These are phyloP conservation scores for Glycine latifolia DNA, from an alignment of 306 rosid species.

Conservation along the genomic window DNA sequence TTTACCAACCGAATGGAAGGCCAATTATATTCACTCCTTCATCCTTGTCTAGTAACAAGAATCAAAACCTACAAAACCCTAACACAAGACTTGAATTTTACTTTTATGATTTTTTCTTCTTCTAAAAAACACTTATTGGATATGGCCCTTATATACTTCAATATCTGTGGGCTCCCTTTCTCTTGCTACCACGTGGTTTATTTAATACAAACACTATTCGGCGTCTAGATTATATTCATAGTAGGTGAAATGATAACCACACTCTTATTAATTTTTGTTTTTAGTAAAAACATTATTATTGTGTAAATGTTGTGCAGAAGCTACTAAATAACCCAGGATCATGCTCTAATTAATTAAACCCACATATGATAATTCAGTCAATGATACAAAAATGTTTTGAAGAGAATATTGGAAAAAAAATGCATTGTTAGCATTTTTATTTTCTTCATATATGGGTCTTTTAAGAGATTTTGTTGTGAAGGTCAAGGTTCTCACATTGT, in stretches of 20 bases:
- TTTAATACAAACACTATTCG: too few relatives aligned
- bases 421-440: neutral
- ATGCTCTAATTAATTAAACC: neutral
- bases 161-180: neutral
- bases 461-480: neutral
- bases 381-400: neutral
- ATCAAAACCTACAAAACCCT: neutral
- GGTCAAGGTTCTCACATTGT: too few relatives aligned
- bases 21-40: too few relatives aligned
- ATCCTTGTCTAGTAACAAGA: too few relatives aligned
- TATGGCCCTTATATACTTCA: neutral
- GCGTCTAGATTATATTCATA: neutral
- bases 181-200: neutral
- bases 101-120: too few relatives aligned
- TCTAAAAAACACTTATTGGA: too few relatives aligned
- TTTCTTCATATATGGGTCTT: neutral
- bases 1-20: neutral
- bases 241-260: neutral
- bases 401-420: neutral
- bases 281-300: neutral
- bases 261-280: neutral
- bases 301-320: neutral
- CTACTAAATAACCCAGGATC: neutral
- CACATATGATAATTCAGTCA: neutral
- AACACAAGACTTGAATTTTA: neutral